Evolutionary conservation across 768 basidiomycete genomes (phyloP), one percentile per base, ranked within the genome.

Genomic region (Suillus hirtellus): DNA sequence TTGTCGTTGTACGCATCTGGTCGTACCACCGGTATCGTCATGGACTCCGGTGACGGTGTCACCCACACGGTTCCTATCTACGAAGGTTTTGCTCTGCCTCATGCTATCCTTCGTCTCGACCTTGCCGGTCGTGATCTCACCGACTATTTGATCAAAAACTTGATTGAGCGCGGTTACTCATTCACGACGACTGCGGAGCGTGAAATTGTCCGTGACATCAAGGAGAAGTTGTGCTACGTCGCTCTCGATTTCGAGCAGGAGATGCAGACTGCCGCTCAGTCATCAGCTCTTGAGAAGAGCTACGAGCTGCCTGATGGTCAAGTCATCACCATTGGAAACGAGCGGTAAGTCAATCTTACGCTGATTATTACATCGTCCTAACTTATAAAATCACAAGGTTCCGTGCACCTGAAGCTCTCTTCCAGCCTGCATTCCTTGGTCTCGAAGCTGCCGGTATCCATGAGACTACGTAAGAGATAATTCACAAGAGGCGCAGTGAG

Each of bases 1-100:
- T 76, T 90, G 56, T 89, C 89, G 19, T 75, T 95, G 47, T 96
- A 96, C 78, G 95, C 95, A 43, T 96, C 95, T 31, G 95, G 95
- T 78, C 90, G 95, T 76, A 96, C 95, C 42, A 96, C 95, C 47
- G 90, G 90, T 84, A 89, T 97, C 78, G 95, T 97, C 34, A 84
- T 96, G 71, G 95, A 97, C 79, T 96, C 95, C 24, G 95, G 95
- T 73, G 95, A 97, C 77, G 95, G 95, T 84, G 95, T 96, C 66
- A 89, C 92, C 61, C 95, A 97, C 85, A 94, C 92, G 35, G 95
- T 97, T 42, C 95, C 95, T 67, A 96, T 97, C 73, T 97, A 96
- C 80, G 95, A 97, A 77, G 95, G 88, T 78, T 96, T 94, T 82
- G 79, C 91, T 49, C 85, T 97, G 52, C 94, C 94, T 52, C 95